Evolutionary conservation across 495 filamentous ascomycete genomes (phyloP).

Genomic region (Talaromyces proteolyticus): DNA sequence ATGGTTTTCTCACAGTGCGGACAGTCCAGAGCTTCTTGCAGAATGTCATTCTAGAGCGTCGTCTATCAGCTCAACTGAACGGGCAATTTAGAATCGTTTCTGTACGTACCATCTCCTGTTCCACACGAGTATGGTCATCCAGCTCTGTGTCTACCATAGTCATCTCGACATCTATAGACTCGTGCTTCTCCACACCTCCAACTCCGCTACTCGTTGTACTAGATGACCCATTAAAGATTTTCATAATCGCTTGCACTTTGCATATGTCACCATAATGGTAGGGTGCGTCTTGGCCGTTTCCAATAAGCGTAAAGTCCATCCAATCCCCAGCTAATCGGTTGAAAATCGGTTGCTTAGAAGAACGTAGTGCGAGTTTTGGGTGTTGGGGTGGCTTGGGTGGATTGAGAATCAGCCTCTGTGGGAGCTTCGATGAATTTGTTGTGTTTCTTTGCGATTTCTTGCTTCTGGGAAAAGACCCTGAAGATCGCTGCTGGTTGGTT

Average conservation of each 20-base stretch:
- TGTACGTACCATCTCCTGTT: conserved; percentile 9
- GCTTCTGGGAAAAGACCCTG: conserved; percentile 1
- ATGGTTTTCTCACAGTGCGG: conserved; percentile 14
- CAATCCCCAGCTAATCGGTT: background rate
- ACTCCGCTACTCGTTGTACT: conserved; percentile 2
- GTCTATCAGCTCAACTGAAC: background rate
- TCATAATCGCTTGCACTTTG: conserved; percentile 4
- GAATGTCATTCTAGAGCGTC: conserved; percentile 8
- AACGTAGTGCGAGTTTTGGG: background rate
- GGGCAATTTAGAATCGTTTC: too few relatives aligned
- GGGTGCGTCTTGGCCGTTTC: conserved; percentile 2
- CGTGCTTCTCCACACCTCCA: background rate
- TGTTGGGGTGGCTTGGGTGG: conserved; percentile 6
- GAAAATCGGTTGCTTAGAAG: background rate
- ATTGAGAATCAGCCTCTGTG: background rate
- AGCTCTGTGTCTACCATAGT: background rate
- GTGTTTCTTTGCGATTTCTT: conserved; percentile 2
- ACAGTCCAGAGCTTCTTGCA: conserved; percentile 28
- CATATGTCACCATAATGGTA: conserved; percentile 5
- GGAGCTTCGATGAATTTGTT: background rate
- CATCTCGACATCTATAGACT: background rate
- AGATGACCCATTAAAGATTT: conserved; percentile 1
- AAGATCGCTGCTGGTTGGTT: background rate
- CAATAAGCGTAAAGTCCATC: background rate
- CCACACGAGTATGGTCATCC: background rate